Percentiles rank a stretch among this genome's conserved stretches.
Evolutionary conservation across 2,329 filamentous ascomycete genomes (phyloP).

Genomic region (Fusarium sp.): DNA sequence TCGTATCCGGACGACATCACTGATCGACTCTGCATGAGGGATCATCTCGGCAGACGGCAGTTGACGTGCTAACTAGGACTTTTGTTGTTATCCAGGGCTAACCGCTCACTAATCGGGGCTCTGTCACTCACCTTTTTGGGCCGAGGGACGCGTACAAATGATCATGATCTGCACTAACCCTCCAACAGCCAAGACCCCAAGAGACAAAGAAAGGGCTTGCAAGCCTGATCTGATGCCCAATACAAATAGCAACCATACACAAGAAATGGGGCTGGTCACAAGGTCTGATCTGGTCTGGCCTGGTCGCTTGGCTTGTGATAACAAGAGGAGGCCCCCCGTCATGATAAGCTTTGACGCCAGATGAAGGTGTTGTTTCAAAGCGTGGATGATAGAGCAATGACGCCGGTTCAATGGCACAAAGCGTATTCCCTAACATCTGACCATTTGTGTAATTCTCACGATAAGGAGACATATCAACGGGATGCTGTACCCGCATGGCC

Average conservation of each 20-base stretch:
- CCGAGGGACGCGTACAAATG: neutral
- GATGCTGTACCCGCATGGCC: neutral
- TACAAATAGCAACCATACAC: neutral
- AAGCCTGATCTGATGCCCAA: constrained; percentile 20
- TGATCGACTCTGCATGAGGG: constrained; percentile 20
- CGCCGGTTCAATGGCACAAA: neutral
- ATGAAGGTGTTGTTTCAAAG: neutral
- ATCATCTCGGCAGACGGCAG: constrained; percentile 33
- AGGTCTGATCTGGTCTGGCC: constrained; percentile 2
- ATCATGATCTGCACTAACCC: neutral
- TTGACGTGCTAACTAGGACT: constrained; percentile 21
- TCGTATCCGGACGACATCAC: constrained; percentile 11
- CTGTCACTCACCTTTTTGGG: neutral
- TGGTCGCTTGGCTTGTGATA: constrained; percentile 16
- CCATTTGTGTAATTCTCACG: neutral
- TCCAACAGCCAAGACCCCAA: neutral
- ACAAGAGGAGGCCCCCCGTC: neutral
- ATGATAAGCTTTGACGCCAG: constrained; percentile 32
- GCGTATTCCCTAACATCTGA: no score
- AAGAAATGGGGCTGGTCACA: constrained; percentile 14
- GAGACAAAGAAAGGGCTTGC: constrained; percentile 1
- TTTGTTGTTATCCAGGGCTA: neutral
- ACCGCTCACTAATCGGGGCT: no score
- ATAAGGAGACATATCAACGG: neutral
- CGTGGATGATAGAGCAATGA: constrained; percentile 26